Evolutionary conservation across 495 filamentous ascomycete species (phyloP), one percentile per base, ranked within the genome.

Genomic region (Penicillium salamii): DNA sequence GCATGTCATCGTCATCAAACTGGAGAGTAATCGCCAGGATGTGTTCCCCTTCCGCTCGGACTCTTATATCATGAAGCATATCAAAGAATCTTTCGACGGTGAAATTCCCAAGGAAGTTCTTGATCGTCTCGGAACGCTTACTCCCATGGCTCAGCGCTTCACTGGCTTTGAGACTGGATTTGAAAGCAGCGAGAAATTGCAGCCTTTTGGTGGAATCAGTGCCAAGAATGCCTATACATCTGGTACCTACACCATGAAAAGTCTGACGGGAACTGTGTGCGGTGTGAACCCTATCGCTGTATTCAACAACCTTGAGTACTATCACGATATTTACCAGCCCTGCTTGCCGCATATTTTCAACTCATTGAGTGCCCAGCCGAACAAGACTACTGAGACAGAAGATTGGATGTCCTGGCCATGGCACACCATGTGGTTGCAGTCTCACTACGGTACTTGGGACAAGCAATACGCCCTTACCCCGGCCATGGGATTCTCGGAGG

Each of bases 201-300:
- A 68, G 40, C 46, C 56, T 1, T 67, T 67, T 24, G 76, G 76
- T 13, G 70, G 74, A 5, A 59, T 78, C 39, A 75, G 67, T 34
- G 63, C 75, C 9, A 67, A 62, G 15, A 71, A 72, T 11, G 74
- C 63, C 13, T 61, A 67, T 28, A 77, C 74, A 13, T 67, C 71
- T 6, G 70, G 71, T n/a, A 77, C 72, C 9, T 77, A 74, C 46
- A 77, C 76, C 2, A 54, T 78, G 20, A 79, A 79, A 52, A 74
- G 69, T 49, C 36, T 77, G 6, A 55, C 68, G 3, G 75, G 72
- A 2, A 74, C 68, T 13, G 54, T 76, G 23, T 79, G 76, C 37
- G 75, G 75, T 7, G 63, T 75, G 32, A 63, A 62, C 50, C 68
- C 69, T 1, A 54, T 72, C 8, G 59, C 62, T 35, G 67, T 62